Evolutionary conservation across 257 asterid species (phyloP), one percentile per base, ranked within the genome.

Genomic region (Rubia yunnanensis): DNA sequence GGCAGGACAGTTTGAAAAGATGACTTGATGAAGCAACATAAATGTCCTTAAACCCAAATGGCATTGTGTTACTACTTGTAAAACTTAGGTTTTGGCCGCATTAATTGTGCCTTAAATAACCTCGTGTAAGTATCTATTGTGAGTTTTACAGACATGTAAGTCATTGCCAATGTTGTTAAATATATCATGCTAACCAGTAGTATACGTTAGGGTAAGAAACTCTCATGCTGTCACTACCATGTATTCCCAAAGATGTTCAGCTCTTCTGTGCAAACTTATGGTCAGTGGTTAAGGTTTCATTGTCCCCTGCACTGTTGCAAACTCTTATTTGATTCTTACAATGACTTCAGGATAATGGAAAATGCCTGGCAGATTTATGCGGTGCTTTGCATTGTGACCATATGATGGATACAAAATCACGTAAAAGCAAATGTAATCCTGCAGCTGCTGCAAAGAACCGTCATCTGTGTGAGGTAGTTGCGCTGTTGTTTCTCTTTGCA

Each of bases 341-440:
- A 36, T 77, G 70, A 59, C 61, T 82, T 63, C 86, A 91, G 98
- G 83, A 73, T 75, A 82, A 77, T 34, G 76, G 94, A 77, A 91
- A 86, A 82, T 91, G 98, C 87, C 79, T 91, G 83, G 98, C 98
- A 61, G 94, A 91, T 77, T 70, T 86, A 65, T 91, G 98, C 35
- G 96, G 96, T 65, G 96, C 98, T 41, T 70, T 91, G 79, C 98
- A 91, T 81, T 91, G 98, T 76, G 98, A 91, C 75, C 77, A 72
- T 8, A 74, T 79, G 77, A 71, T 78, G 62, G 84, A 74, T 60
- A 50, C 86, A 44, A 80, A 78, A 72, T 72, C 87, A 74, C 83
- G 72, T 71, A 86, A 86, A 80, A 70, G 84, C 78, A 91, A 88
- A 84, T 91, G 98, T 65, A 88, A 88, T 78, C 96, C 98, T 57